These are phyloP conservation scores for Suillus fuscotomentosus DNA, from an alignment of 768 basidiomycete genomes.

Conservation along the genomic window DNA sequence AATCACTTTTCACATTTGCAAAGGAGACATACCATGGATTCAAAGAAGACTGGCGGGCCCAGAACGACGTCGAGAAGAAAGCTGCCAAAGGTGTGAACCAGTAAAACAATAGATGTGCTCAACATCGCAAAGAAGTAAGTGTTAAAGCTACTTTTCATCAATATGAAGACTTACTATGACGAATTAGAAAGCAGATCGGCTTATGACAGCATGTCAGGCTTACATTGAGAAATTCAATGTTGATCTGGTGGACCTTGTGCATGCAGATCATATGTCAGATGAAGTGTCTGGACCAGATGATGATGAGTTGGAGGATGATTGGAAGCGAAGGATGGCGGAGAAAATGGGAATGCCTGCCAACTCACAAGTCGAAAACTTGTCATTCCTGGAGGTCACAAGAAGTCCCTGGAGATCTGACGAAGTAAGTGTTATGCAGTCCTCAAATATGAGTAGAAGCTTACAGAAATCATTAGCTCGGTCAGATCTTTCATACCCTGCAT, in stretches of 20 bases:
- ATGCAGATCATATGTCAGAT: background rate
- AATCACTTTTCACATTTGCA: background rate
- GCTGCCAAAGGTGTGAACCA: background rate
- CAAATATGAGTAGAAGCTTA: background rate
- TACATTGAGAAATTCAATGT: background rate
- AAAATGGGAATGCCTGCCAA: background rate
- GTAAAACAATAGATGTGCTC: background rate
- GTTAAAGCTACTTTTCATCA: background rate
- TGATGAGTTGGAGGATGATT: too few species aligned
- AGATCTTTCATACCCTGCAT: background rate
- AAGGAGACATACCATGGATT: background rate
- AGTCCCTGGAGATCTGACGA: background rate
- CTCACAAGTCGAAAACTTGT: background rate
- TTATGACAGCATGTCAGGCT: background rate
- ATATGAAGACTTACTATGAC: background rate
- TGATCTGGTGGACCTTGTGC: background rate
- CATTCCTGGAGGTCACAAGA: background rate
- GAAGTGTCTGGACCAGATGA: background rate
- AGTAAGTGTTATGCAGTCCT: background rate
- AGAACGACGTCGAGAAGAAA: background rate
- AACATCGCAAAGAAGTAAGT: background rate
- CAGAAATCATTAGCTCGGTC: background rate
- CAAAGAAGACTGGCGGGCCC: background rate
- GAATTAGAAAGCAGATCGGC: background rate
- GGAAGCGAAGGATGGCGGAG: too few species aligned